Evolutionary conservation across 2,329 filamentous ascomycete species (phyloP).

Genomic region (Acrodontium crateriforme): DNA sequence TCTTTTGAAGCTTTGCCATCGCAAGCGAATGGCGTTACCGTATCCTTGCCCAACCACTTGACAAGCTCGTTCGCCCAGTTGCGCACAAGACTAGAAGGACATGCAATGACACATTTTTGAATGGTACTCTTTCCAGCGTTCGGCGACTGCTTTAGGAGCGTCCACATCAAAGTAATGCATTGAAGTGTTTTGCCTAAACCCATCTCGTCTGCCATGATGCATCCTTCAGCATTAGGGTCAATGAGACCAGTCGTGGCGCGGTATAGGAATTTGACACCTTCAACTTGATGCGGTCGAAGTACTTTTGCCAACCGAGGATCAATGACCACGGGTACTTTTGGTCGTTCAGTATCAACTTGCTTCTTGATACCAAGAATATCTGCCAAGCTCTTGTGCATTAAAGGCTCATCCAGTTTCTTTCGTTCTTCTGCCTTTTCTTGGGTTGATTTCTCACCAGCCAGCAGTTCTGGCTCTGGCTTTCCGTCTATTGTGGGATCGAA

Average conservation of each 20-base stretch:
- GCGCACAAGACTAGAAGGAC: conserved; percentile 86
- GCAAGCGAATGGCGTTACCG: conserved; percentile 84
- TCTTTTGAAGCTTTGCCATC: conserved; percentile 95
- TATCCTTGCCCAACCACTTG: conserved; percentile 91
- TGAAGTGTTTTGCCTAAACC: conserved; percentile 93
- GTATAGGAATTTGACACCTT: conserved; percentile 97
- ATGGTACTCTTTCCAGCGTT: conserved; percentile 90
- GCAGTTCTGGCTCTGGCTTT: conserved; percentile 46
- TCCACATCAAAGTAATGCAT: conserved; percentile 96
- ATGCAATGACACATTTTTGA: conserved; percentile 92
- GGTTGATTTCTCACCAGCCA: conserved; percentile 31
- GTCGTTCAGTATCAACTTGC: conserved; percentile 56
- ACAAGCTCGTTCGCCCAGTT: conserved; percentile 97
- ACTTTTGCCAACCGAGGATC: conserved; percentile 83
- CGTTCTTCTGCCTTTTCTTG: conserved; percentile 29
- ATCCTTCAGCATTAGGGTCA: conserved; percentile 84
- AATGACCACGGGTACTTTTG: conserved; percentile 92
- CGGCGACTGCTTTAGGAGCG: conserved; percentile 83
- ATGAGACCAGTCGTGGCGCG: conserved; percentile 89
- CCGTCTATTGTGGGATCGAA: conserved; percentile 92
- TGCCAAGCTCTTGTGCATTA: conserved; percentile 87
- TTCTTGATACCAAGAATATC: conserved; percentile 94
- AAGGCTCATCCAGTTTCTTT: conserved; percentile 53
- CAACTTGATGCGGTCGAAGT: conserved; percentile 88
- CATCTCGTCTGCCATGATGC: conserved; percentile 99